These are phyloP conservation scores for Jacaranda copaia DNA, from an alignment of 257 asterid species.

Conservation along the genomic window DNA sequence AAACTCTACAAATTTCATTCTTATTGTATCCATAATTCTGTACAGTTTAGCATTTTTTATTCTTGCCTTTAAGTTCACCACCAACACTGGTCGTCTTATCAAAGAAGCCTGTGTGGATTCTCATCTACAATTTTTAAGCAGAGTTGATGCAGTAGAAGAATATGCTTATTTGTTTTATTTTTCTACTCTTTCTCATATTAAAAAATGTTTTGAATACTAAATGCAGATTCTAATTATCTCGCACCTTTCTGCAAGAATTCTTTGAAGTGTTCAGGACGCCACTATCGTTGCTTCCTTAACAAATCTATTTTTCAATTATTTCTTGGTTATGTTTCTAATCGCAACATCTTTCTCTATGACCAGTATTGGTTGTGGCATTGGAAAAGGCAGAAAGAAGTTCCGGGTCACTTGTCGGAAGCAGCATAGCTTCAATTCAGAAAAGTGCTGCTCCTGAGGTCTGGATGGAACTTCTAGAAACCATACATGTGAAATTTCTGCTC, in stretches of 20 bases:
- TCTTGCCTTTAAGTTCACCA: constrained; percentile 22
- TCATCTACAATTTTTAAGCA: constrained; percentile 24
- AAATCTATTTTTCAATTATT: constrained; percentile 8
- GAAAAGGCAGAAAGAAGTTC: constrained; percentile 89
- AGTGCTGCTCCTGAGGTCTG: constrained; percentile 92
- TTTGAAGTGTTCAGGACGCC: not conserved
- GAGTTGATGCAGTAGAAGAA: not conserved
- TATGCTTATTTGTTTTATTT: not conserved
- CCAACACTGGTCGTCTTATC: not conserved
- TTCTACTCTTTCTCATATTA: constrained; percentile 22
- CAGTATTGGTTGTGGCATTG: constrained; percentile 92
- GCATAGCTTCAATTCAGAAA: constrained; percentile 96
- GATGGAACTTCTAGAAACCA: constrained; percentile 35
- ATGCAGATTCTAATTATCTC: constrained; percentile 15
- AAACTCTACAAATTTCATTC: not conserved
- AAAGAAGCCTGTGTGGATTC: constrained; percentile 24
- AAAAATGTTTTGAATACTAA: constrained; percentile 8
- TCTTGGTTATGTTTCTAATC: constrained; percentile 20
- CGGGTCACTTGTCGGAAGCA: constrained; percentile 87
- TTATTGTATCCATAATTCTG: not conserved
- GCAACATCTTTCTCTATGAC: constrained; percentile 35
- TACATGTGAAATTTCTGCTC: constrained; percentile 12
- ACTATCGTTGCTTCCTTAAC: constrained; percentile 23
- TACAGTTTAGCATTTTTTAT: not conserved
- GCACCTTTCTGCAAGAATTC: constrained; percentile 26